Conservation (phyloP, 2,329 filamentous ascomycete species). For the Didymella segeticola region DNA sequence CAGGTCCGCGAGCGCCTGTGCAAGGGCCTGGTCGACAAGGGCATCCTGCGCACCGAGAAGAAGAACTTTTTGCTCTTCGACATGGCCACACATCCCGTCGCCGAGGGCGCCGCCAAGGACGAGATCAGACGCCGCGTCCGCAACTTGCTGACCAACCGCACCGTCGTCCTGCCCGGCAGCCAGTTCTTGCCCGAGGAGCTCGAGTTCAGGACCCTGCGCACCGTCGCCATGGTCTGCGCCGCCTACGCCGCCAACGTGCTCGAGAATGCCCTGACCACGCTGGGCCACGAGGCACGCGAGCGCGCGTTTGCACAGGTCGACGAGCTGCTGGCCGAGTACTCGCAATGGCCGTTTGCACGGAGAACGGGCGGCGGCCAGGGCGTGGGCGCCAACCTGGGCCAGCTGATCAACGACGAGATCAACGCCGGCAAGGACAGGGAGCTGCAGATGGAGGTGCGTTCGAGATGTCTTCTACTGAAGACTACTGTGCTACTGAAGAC, state of each 20-base stretch:
- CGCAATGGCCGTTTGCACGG: constrained; percentile 94
- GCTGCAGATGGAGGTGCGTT: constrained; percentile 86
- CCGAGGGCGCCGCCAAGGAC: constrained; percentile 95
- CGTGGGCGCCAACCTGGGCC: constrained; percentile 89
- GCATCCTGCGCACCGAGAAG: constrained; percentile 97
- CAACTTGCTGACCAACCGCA: constrained; percentile 90
- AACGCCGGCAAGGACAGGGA: constrained; percentile 90
- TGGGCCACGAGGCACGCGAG: constrained; percentile 93
- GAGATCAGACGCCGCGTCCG: constrained; percentile 93
- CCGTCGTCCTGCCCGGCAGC: constrained; percentile 83
- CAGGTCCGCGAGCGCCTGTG: constrained; percentile 97
- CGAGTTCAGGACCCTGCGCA: constrained; percentile 91
- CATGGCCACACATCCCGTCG: constrained; percentile 98
- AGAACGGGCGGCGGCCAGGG: constrained; percentile 77
- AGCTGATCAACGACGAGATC: constrained; percentile 86
- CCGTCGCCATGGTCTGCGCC: constrained; percentile 94
- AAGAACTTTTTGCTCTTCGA: constrained; percentile 99
- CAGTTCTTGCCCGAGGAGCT: constrained; percentile 93
- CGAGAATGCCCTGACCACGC: constrained; percentile 92
- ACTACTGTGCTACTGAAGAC: background rate
- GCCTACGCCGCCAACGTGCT: constrained; percentile 98
- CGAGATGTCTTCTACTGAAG: background rate
- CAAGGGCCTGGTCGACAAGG: constrained; percentile 98
- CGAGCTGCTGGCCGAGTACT: constrained; percentile 93
- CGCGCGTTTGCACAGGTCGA: constrained; percentile 96